phyloP scores from a whole-genome alignment of 2,329 filamentous ascomycete genomes.

The Elsinoe fawcettii region DNA sequence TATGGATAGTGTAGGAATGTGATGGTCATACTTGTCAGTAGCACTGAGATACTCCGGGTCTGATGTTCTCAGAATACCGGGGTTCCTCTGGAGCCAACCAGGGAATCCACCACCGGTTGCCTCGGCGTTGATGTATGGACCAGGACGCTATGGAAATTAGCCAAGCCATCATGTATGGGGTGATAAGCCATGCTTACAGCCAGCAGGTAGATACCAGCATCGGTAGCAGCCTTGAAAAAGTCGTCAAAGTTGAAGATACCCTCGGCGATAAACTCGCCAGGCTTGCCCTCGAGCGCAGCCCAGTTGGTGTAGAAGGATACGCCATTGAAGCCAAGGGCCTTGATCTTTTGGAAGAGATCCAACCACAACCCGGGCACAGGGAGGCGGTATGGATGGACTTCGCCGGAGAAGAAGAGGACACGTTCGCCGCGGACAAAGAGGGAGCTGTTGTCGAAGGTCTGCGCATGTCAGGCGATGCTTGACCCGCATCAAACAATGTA shows the following conservation, averaged over 20 bases:
- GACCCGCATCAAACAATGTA: too few species aligned
- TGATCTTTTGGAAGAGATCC: slow-evolving; percentile 76
- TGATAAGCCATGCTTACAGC: slow-evolving; percentile 35
- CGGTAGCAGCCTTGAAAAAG: slow-evolving; percentile 66
- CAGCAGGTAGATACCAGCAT: slow-evolving; percentile 69
- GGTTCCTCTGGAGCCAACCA: slow-evolving; percentile 67
- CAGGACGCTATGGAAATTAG: slow-evolving; percentile 37
- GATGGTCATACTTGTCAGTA: slow-evolving; percentile 51
- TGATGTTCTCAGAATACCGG: slow-evolving; percentile 55
- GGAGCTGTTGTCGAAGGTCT: slow-evolving; percentile 33
- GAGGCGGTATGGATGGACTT: slow-evolving; percentile 63
- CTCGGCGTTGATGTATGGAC: slow-evolving; percentile 75
- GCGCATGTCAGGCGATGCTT: neutral
- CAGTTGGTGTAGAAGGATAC: slow-evolving; percentile 76
- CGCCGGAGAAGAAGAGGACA: slow-evolving; percentile 63
- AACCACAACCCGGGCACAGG: slow-evolving; percentile 57
- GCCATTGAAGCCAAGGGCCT: slow-evolving; percentile 68
- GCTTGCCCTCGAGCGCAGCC: slow-evolving; percentile 68
- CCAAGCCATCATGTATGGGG: too few species aligned
- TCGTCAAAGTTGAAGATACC: slow-evolving; percentile 65
- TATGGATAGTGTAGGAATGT: neutral
- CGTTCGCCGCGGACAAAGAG: slow-evolving; percentile 63
- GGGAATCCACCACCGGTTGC: slow-evolving; percentile 69
- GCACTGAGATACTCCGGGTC: slow-evolving; percentile 56
- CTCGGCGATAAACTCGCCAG: slow-evolving; percentile 59